Base-by-base conservation (phyloP, 345 rosid genomes). In the Brassica nigra region DNA sequence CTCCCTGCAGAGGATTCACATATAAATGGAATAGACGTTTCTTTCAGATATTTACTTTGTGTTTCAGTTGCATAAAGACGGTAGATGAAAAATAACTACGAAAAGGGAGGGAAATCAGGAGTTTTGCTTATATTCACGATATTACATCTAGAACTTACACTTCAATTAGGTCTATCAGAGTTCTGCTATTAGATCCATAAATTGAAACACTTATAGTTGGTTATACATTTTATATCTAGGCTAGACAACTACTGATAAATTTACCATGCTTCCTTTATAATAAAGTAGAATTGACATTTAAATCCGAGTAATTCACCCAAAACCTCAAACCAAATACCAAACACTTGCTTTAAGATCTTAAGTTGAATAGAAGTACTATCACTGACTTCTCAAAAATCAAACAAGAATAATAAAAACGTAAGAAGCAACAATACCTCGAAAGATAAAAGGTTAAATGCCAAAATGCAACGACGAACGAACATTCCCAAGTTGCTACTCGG, bases 401-500 rank as follows among this genome's bases (percentile, higher is more conserved):
- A 42, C 28, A 29, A 55, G 20, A 67, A 20, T 66, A 54, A 29
- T 11, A 69, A 68, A 55, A 62, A 20, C 9, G 14, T 16, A 63
- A 28, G 63, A 66, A 62, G 44, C 66, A 66, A 62, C 42, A 73
- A 70, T 86, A 95, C 99, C 97, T 93, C 99, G 63, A 93, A 95
- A 2, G 90, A 86, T 54, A 95, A 80, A 36, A 87, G 72, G 77
- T 90, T 93, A 80, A 93, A 93, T 69, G 98, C 88, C 78, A 93
- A 90, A 62, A 93, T 68, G 82, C 98, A 91, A 18, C 92, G 99
- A 11, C 98, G 96, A 52, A 93, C 86, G 86, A 90, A 95, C 88
- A 91, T 83, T 76, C 98, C 99, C 76, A 95, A 83, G 73, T 75
- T 87, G 83, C 98, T 90, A 69, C 78, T 95, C 3, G 95, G 92